phyloP scores from a whole-genome alignment of 2,329 filamentous ascomycete species.

The Berkeleyomyces rouxiae region DNA sequence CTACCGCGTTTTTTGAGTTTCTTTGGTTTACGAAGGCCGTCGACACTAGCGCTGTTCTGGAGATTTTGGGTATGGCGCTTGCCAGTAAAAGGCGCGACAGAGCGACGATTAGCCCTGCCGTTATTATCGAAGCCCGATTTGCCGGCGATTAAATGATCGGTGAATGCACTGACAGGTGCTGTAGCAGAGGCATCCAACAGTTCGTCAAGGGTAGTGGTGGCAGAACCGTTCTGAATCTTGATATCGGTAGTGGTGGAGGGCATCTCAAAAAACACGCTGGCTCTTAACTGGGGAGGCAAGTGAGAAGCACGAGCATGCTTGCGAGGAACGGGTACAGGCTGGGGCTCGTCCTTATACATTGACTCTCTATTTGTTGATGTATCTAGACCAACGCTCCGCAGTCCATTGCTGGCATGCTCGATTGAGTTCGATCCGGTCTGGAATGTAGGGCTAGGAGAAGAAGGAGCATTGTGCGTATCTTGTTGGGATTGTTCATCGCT shows the following conservation, averaged over 20 bases:
- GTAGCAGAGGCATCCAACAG: slow-evolving; percentile 79
- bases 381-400: not conserved
- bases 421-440: slow-evolving; percentile 7
- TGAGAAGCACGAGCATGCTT: slow-evolving; percentile 15
- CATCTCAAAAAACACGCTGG: slow-evolving; percentile 78
- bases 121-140: slow-evolving; percentile 61
- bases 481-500: not conserved
- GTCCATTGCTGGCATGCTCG: slow-evolving; percentile 1
- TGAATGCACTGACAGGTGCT: slow-evolving; percentile 82
- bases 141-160: slow-evolving; percentile 70
- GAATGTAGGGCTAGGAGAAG: slow-evolving; percentile 5
- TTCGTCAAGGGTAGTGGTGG: slow-evolving; percentile 74
- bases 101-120: slow-evolving; percentile 29
- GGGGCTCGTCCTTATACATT: not conserved
- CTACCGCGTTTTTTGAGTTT: slow-evolving; percentile 9
- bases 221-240: slow-evolving; percentile 58
- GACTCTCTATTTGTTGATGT: not conserved
- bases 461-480: not conserved
- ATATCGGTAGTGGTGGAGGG: slow-evolving; percentile 37
- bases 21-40: slow-evolving; percentile 9
- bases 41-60: slow-evolving; percentile 4
- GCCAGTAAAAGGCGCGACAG: slow-evolving; percentile 22
- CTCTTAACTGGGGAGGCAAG: slow-evolving; percentile 70
- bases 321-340: slow-evolving; percentile 6
- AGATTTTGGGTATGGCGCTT: slow-evolving; percentile 21